Conservation (phyloP, 2,329 filamentous ascomycete genomes). For the Colletotrichum sp. region DNA sequence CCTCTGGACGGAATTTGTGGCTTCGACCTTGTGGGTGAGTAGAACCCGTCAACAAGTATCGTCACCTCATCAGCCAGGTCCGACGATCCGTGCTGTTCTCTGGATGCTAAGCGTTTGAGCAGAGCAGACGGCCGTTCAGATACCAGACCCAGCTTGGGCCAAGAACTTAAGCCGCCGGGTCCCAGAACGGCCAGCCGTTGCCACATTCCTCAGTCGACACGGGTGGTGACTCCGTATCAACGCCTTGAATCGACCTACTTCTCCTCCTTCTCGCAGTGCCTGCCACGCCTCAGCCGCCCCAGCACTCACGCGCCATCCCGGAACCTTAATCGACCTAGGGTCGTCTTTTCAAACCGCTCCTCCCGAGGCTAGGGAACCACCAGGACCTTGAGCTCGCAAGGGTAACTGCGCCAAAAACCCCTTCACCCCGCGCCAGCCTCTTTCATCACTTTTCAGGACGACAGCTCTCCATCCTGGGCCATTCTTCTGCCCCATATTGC, state of each 20-base stretch:
- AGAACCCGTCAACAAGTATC: background rate
- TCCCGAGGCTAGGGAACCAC: conserved; percentile 13
- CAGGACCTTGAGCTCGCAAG: background rate
- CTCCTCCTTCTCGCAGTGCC: background rate
- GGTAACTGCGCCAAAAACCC: conserved; percentile 6
- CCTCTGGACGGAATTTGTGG: background rate
- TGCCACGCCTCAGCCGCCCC: conserved; percentile 14
- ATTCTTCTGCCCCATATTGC: background rate
- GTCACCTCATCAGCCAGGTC: background rate
- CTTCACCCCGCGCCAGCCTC: conserved; percentile 15
- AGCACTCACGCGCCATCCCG: conserved; percentile 17
- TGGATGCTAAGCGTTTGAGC: conserved; percentile 6
- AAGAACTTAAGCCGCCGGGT: background rate
- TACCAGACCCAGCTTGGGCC: background rate
- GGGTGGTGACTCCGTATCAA: background rate
- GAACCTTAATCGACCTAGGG: conserved; percentile 15
- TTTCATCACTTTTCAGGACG: conserved; percentile 5
- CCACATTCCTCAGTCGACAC: conserved; percentile 4
- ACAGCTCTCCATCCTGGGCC: background rate
- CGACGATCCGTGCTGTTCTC: background rate
- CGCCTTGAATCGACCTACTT: conserved; percentile 6
- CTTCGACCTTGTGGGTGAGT: conserved; percentile 9
- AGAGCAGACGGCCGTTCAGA: background rate
- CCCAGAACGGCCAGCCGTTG: conserved; percentile 9
- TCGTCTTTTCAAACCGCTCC: conserved; percentile 9